phyloP scores from a whole-genome alignment of 2,329 filamentous ascomycete species.

The Thielaviopsis ethacetica region DNA sequence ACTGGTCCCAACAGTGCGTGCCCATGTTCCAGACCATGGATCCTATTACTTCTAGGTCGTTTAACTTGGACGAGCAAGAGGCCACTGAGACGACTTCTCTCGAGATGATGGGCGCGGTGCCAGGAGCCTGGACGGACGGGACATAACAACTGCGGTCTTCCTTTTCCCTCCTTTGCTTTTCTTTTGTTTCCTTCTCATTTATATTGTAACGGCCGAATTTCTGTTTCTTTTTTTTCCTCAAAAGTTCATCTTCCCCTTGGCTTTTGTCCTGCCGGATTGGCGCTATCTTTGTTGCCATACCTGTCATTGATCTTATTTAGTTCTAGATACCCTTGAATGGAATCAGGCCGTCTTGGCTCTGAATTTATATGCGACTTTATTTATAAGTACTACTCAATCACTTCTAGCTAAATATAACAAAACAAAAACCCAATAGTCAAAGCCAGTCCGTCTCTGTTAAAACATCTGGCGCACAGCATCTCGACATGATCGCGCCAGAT shows the following conservation, averaged over 20 bases:
- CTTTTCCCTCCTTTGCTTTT: neutral
- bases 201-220: neutral
- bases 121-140: neutral
- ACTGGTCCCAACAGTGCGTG: conserved; percentile 1
- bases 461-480: neutral
- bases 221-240: neutral
- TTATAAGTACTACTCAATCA: neutral
- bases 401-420: neutral
- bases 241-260: neutral
- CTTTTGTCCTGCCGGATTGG: neutral
- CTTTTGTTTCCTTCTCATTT: neutral
- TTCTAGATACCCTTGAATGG: neutral
- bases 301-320: neutral
- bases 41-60: neutral
- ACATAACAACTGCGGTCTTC: neutral
- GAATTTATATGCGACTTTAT: neutral
- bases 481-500: neutral
- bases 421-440: neutral
- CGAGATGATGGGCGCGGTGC: neutral
- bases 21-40: conserved; percentile 1
- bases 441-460: too few relatives aligned
- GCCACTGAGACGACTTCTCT: neutral
- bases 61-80: neutral
- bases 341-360: neutral
- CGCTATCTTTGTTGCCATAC: neutral